These are phyloP conservation scores for Gymnopilus junonius DNA, from an alignment of 768 basidiomycete species.

Conservation along the genomic window DNA sequence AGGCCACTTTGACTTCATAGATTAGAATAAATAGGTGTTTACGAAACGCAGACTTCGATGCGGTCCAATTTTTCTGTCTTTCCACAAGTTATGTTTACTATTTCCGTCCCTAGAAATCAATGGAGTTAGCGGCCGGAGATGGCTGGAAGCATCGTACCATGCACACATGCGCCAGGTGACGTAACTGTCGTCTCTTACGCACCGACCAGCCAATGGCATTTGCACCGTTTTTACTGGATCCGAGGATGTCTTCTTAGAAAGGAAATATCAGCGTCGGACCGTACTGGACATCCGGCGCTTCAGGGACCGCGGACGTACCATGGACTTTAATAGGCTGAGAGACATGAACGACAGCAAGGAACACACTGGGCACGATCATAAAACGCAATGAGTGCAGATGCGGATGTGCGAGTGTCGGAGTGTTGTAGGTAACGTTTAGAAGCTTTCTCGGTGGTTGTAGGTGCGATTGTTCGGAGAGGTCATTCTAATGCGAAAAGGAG, in stretches of 20 bases:
- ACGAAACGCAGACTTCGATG: background rate
- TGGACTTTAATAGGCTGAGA: background rate
- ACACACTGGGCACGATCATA: background rate
- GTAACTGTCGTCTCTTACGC: no score
- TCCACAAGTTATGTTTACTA: background rate
- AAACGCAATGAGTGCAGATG: background rate
- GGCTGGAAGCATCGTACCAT: background rate
- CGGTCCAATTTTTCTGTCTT: background rate
- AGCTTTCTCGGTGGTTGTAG: background rate
- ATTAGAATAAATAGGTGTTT: background rate
- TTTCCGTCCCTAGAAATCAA: background rate
- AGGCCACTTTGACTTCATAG: background rate
- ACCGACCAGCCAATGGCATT: background rate
- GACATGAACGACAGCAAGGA: background rate
- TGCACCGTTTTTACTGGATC: background rate
- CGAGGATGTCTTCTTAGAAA: background rate
- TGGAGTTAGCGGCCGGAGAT: background rate
- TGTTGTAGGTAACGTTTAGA: no score
- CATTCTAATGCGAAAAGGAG: background rate
- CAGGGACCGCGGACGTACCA: background rate
- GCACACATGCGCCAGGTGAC: no score
- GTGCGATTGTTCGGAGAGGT: background rate
- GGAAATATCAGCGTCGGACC: background rate
- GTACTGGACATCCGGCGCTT: conserved; percentile 1
- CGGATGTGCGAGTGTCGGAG: background rate